Evolutionary conservation across 768 basidiomycete genomes (phyloP), one percentile per base, ranked within the genome.

Genomic region (Tylopilus rubrobrunneus): DNA sequence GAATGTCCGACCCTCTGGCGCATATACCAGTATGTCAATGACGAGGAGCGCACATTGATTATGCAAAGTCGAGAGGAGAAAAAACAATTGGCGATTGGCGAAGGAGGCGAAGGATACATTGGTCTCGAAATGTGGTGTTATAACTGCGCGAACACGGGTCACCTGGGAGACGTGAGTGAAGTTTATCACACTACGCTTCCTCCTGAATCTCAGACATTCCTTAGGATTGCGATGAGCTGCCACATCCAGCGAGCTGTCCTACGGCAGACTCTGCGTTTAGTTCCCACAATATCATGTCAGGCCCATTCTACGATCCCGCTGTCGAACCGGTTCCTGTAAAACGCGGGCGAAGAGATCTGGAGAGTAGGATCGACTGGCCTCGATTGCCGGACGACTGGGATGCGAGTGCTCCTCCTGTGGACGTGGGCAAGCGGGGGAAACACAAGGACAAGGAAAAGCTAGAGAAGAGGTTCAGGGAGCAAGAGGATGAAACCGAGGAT

Each of bases 1-100:
- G 88, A 91, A 78, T 92, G 90, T 58, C 88, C 89, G 7, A 87
- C 85, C 3, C 73, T 86, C 56, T 92, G 90, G 90, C 78, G 90
- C 39, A 71, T 89, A 59, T 92, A 92, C 59, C 79, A 84, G 37
- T 92, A 92, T 58, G 74, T 87, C 28, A 72, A 76, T 4, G 80
- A 81, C 15, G 75, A 76, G 11, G 83, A 81, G 42, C 80, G 80
- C 29, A 63, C 67, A 11, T 55, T 61, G 7, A 78, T 77, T 40
- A 67, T 86, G 3, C 62, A 66, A 17, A 60, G 55, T 19, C 81
- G 88, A 29, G 75, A 78, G 55, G 65, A 73, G 27, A 86, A 78
- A 64, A 77, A 74, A 41, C 65, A 71, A 4, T 63, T 84, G 7
- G 62, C 64, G 12, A 68, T 89, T 7, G 87, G 89, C 11, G 64